Evolutionary conservation across 306 rosid species (phyloP), one percentile per base, ranked within the genome.

Genomic region (Vigna reflexopilosa): DNA sequence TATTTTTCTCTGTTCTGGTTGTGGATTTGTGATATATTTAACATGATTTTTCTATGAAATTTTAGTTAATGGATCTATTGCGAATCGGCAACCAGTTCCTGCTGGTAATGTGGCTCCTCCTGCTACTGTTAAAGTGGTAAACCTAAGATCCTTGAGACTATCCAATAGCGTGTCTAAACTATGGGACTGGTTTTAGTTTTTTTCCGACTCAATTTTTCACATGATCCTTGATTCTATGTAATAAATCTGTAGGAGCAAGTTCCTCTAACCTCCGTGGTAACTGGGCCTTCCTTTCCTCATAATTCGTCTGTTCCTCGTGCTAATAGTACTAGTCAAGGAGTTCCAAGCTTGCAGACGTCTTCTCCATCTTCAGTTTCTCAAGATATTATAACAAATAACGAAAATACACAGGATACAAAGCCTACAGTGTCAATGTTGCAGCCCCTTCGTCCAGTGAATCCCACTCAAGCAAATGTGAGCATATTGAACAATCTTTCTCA

Each of bases 71-170:
- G 99, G 97, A 83, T 83, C 97, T 83, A 81, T 85, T 26, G 45
- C 86, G 51, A 96, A 71, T 75, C 91, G 97, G 57, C 98, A 90
- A 81, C 77, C 93, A 66, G 74, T 86, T 65, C 50, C 96, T 80
- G 87, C 87, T 66, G 93, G 82, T 73, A 89, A 86, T 83, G 86
- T 83, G 77, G 84, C 90, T 80, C 85, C 99, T 57, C 85, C 99
- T 62, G 96, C 96, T 44, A 91, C 90, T 48, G 93, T 96, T 24
- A 96, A 96, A 96, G 94, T 96, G 91, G 99, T 93, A 91, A 83
- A 11, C 76, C 17, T 10, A 48, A 71, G 87, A 61, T 30, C 54
- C 24, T 48, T 64, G 15, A 30, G 78, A 50, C 59, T 73, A 34
- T 26, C n/a, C 2, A 52, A 26, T 75, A 79, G 32, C 72, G 28